Percentiles rank a stretch among this genome's conserved stretches.
Conservation (phyloP, 2,329 filamentous ascomycete species). For the Alternaria dauci region DNA sequence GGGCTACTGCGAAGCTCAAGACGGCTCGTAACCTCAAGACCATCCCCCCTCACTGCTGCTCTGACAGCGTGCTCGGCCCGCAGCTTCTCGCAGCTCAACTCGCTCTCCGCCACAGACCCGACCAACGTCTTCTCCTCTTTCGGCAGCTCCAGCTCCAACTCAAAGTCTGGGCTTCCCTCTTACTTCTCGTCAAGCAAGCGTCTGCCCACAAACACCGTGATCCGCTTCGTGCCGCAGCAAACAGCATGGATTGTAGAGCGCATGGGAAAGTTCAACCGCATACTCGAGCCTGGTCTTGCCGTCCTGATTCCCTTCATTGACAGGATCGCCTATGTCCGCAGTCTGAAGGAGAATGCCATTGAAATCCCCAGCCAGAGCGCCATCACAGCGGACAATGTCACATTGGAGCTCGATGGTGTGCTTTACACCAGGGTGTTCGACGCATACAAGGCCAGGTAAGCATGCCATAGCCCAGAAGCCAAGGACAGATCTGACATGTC, state of each 20-base stretch:
- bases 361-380: conserved; percentile 98
- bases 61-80: conserved; percentile 30
- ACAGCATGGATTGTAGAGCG: conserved; percentile 99
- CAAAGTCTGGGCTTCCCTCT: conserved; percentile 63
- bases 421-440: conserved; percentile 96
- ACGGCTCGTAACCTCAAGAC: conserved; percentile 24
- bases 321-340: conserved; percentile 97
- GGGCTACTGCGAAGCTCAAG: conserved; percentile 36
- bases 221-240: conserved; percentile 98
- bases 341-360: conserved; percentile 92
- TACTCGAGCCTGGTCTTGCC: conserved; percentile 89
- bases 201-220: conserved; percentile 89
- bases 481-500: conserved; percentile 17
- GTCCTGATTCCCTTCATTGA: conserved; percentile 90
- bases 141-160: conserved; percentile 24
- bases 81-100: conserved; percentile 44
- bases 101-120: conserved; percentile 36
- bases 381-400: conserved; percentile 98
- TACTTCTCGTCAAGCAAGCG: conserved; percentile 75
- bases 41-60: conserved; percentile 31
- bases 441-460: conserved; percentile 93
- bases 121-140: conserved; percentile 42
- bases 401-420: conserved; percentile 92
- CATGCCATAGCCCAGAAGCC: not conserved
- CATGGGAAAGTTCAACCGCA: conserved; percentile 97